phyloP scores from a whole-genome alignment of 1,284 basidiomycete species.

The Phellopilus nigrolimitatus region DNA sequence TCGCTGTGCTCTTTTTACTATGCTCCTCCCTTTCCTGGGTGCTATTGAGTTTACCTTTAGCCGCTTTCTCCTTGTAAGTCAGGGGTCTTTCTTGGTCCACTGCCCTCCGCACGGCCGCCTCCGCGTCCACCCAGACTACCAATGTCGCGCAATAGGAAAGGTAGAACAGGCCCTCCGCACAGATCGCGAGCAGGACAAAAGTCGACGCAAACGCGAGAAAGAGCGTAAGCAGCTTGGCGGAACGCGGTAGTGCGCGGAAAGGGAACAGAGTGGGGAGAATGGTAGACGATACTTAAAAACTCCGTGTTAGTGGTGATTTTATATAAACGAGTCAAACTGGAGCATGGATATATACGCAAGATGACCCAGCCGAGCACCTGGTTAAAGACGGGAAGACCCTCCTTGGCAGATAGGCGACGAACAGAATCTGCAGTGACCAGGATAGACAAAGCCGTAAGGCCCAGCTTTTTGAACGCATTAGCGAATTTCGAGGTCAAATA shows the following conservation, averaged over 20 bases:
- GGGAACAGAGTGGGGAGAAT: constrained; percentile 10
- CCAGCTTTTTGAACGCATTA: constrained; percentile 30
- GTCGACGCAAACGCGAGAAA: constrained; percentile 74
- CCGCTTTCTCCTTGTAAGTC: constrained; percentile 11
- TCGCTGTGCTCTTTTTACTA: constrained; percentile 10
- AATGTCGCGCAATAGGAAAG: constrained; percentile 61
- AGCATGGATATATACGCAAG: constrained; percentile 43
- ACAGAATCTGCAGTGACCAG: constrained; percentile 55
- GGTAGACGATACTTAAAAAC: constrained; percentile 3
- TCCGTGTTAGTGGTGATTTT: neutral
- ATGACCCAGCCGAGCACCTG: constrained; percentile 66
- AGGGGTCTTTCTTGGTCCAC: neutral
- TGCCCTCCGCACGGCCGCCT: constrained; percentile 40
- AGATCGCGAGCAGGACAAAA: constrained; percentile 80
- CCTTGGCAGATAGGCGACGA: constrained; percentile 55
- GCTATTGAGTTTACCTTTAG: neutral
- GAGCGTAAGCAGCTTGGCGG: constrained; percentile 50
- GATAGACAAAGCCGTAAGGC: constrained; percentile 46
- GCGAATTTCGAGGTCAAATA: neutral
- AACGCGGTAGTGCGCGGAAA: constrained; percentile 38
- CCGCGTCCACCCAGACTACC: constrained; percentile 67
- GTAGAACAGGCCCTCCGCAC: constrained; percentile 81
- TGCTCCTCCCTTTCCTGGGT: constrained; percentile 15
- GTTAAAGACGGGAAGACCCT: constrained; percentile 60
- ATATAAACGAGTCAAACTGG: neutral